phyloP scores from a whole-genome alignment of 1,284 basidiomycete genomes.

The Malassezia sympodialis region DNA sequence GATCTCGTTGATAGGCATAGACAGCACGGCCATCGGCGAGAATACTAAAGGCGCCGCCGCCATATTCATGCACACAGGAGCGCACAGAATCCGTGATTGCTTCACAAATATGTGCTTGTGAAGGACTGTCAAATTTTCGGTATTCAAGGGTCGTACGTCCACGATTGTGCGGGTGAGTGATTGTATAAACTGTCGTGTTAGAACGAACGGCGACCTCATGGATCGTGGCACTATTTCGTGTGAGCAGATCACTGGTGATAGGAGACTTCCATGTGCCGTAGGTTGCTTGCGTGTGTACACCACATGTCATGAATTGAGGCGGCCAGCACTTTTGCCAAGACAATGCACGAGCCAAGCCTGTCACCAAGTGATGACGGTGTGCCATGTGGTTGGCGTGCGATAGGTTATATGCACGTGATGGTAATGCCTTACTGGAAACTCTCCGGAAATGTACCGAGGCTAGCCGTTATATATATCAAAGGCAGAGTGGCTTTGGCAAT shows the following conservation, averaged over 20 bases:
- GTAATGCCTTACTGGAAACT: not conserved
- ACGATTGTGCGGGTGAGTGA: conserved; percentile 11
- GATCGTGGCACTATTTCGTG: conserved; percentile 49
- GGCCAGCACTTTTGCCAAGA: not conserved
- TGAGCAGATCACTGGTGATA: conserved; percentile 55
- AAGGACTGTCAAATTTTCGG: conserved; percentile 14
- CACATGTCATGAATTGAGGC: not conserved
- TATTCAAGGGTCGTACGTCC: conserved; percentile 52
- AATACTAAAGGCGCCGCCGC: conserved; percentile 30
- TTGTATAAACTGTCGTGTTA: conserved; percentile 9
- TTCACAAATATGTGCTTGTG: conserved; percentile 3
- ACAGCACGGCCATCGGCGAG: conserved; percentile 23
- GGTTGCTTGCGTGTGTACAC: conserved; percentile 19
- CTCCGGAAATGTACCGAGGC: conserved; percentile 2
- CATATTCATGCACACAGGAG: conserved; percentile 38
- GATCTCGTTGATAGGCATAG: conserved; percentile 29
- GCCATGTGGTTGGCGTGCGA: not conserved
- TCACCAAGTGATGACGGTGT: not conserved
- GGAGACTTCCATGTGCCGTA: conserved; percentile 54
- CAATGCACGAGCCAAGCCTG: not conserved
- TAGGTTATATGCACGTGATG: not conserved
- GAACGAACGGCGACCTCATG: conserved; percentile 11
- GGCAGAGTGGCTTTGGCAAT: not conserved
- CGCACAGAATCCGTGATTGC: conserved; percentile 24
- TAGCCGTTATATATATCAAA: not conserved